Evolutionary conservation across 768 basidiomycete species (phyloP).

Genomic region (Kwoniella sp.): DNA sequence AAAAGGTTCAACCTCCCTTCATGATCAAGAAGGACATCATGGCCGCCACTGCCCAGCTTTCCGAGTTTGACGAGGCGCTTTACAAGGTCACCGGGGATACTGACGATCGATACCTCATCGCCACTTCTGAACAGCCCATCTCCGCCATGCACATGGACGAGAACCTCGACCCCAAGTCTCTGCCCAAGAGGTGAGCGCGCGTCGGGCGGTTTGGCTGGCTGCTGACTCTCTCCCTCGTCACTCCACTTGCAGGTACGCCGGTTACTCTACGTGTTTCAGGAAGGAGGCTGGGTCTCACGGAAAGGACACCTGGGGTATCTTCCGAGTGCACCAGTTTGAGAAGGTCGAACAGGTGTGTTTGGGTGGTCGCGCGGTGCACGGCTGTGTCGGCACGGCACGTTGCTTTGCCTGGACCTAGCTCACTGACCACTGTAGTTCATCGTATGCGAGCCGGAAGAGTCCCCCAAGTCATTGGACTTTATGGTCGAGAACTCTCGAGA

Average conservation of each 20-base stretch:
- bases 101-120: conserved; percentile 95
- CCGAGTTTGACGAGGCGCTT: conserved; percentile 96
- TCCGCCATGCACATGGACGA: conserved; percentile 93
- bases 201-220: not conserved
- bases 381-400: not conserved
- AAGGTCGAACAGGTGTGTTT: conserved; percentile 71
- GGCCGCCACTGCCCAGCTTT: conserved; percentile 95
- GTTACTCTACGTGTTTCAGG: conserved; percentile 83
- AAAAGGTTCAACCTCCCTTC: conserved; percentile 94
- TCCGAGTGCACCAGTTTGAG: conserved; percentile 99
- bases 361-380: not conserved
- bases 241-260: conserved; percentile 52
- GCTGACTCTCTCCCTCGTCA: not conserved
- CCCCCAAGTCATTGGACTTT: conserved; percentile 85
- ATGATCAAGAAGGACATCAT: conserved; percentile 98
- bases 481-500: conserved; percentile 88
- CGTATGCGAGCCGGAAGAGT: conserved; percentile 88
- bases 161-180: conserved; percentile 89
- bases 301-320: conserved; percentile 99
- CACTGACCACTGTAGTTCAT: conserved; percentile 62
- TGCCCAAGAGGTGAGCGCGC: conserved; percentile 73
- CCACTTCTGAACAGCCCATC: conserved; percentile 97
- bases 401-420: not conserved
- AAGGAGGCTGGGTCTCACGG: conserved; percentile 98
- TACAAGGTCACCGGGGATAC: conserved; percentile 69